These are phyloP conservation scores for Thermochaetoides thermophila DNA, from an alignment of 495 filamentous ascomycete genomes.

Conservation along the genomic window DNA sequence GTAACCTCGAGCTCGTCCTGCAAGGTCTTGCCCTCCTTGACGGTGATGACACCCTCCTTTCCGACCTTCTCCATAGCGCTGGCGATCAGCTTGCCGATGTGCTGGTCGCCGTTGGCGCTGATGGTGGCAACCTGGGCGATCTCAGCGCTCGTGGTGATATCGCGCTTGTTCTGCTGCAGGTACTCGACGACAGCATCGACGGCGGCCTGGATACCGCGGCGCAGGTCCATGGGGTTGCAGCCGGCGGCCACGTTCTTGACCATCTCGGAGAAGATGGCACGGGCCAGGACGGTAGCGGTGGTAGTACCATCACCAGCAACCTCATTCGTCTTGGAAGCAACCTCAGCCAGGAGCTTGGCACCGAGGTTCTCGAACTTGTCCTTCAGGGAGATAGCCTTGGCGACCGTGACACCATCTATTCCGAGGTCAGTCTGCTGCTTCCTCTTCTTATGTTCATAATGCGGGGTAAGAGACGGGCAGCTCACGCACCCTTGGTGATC, in stretches of 20 bases:
- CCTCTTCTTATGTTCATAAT: too few species aligned
- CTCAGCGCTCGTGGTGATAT: slow-evolving; percentile 94
- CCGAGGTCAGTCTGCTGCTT: slow-evolving; percentile 7
- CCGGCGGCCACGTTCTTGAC: slow-evolving; percentile 99
- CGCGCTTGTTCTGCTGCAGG: slow-evolving; percentile 82
- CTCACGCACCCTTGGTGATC: slow-evolving; percentile 92
- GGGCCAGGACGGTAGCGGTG: slow-evolving; percentile 89
- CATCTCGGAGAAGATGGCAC: slow-evolving; percentile 98
- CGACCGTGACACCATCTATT: slow-evolving; percentile 86
- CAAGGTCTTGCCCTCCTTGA: slow-evolving; percentile 98
- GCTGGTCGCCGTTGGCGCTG: slow-evolving; percentile 88
- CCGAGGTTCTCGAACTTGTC: slow-evolving; percentile 99
- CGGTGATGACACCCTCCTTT: slow-evolving; percentile 99
- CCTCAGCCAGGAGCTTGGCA: slow-evolving; percentile 89
- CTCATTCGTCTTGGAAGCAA: slow-evolving; percentile 98
- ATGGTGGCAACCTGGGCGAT: slow-evolving; percentile 98
- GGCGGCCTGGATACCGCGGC: slow-evolving; percentile 89
- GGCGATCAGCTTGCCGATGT: slow-evolving; percentile 90
- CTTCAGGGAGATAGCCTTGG: slow-evolving; percentile 80
- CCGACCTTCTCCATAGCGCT: slow-evolving; percentile 99
- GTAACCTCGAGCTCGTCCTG: slow-evolving; percentile 97
- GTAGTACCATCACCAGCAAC: slow-evolving; percentile 97
- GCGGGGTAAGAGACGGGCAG: too few species aligned
- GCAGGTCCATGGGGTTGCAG: slow-evolving; percentile 98
- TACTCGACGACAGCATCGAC: slow-evolving; percentile 90